Evolutionary conservation across 83 land plant genomes (phyloP), one percentile per base, ranked within the genome.

Genomic region (Picea engelmannii): DNA sequence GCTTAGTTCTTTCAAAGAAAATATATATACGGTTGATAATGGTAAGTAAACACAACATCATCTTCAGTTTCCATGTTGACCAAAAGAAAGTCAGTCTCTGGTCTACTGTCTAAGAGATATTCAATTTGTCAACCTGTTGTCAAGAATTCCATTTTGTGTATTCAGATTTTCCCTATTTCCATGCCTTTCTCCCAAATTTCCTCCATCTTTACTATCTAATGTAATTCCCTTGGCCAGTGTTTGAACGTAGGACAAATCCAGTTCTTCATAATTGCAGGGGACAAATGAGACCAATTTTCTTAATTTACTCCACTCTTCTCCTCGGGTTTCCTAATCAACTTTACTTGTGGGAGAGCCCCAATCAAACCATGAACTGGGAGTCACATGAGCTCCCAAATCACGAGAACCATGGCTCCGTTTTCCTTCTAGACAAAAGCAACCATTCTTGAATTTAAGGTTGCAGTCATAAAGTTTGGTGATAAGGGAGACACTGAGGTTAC

Each of bases 321-420:
- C 81, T 60, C 79, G 86, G 15, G 90, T 83, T 0, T 91, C 86
- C 96, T 92, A 95, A 62, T 95, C 96, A 24, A 78, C 73, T 47
- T 89, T 87, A 40, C 95, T 93, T 80, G 79, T 81, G 4, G 95
- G 93, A 12, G 95, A 90, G 0, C 91, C 92, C 96, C 94, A 95
- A 52, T 88, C 90, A 7, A 89, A 86, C 87, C 82, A 87, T 47
- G 87, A 21, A n/a, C 60, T 67, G 6, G 69, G 49, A 52, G 80
- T 55, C 5, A 63, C 11, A 60, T 62, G 67, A 18, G 82, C 55
- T 24, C 81, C 83, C 35, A 83, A 86, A 16, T 86, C 85, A 49
- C 89, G 80, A 23, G 89, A 86, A 83, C 91, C 88, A 15, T 86
- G 92, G 83, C 89, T 87, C 40, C 88, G 78, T 79, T 84, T 91